Evolutionary conservation across 73 alveolate genomes (phyloP).

Genomic region (Tetrahymena thermophila): DNA sequence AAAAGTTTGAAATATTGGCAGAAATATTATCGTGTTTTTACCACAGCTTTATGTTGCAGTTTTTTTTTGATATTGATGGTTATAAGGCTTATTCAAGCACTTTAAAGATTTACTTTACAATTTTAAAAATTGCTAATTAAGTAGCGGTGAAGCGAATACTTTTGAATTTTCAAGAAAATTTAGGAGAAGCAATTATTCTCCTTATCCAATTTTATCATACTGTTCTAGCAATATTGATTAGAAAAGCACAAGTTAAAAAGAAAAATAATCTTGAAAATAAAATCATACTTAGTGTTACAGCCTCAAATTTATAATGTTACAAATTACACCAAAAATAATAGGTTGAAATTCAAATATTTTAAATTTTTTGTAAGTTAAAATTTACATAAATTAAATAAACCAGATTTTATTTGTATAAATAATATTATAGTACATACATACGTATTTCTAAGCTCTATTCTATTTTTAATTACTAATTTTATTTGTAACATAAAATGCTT

Average conservation of each 20-base stretch:
- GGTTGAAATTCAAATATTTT: neutral
- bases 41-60: neutral
- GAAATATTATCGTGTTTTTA: neutral
- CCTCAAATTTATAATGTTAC: neutral
- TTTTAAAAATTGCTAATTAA: too few relatives aligned
- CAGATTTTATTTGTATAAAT: too few relatives aligned
- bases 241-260: neutral
- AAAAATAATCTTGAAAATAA: neutral
- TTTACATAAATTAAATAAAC: too few relatives aligned
- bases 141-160: neutral
- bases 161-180: neutral
- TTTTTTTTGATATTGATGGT: neutral
- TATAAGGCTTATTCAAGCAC: neutral
- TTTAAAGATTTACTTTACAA: neutral
- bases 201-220: neutral
- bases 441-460: too few relatives aligned
- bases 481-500: too few relatives aligned
- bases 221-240: neutral
- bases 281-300: neutral
- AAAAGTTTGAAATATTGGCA: neutral
- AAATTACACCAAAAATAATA: neutral
- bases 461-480: too few relatives aligned
- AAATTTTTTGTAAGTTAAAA: neutral
- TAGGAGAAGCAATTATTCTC: neutral
- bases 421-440: neutral